Evolutionary conservation across 2,329 filamentous ascomycete species (phyloP).

Genomic region (Trichoderma breve): DNA sequence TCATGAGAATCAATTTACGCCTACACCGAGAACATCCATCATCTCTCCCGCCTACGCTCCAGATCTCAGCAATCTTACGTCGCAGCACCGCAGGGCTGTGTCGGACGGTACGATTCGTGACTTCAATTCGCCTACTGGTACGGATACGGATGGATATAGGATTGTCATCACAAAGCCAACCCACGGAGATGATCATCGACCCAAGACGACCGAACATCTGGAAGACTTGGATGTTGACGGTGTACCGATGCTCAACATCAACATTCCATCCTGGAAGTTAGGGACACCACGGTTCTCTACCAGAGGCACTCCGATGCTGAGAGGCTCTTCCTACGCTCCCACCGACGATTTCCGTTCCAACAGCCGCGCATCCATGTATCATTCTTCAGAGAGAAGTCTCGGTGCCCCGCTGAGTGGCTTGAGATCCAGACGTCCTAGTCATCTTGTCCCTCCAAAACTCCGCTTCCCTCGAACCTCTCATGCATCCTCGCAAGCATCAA

Average conservation of each 20-base stretch:
- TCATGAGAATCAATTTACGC: slow-evolving; percentile 42
- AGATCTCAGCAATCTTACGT: slow-evolving; percentile 28
- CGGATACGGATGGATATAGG: slow-evolving; percentile 69
- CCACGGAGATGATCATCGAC: slow-evolving; percentile 50
- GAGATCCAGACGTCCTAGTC: slow-evolving; percentile 38
- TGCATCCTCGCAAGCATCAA: slow-evolving; percentile 36
- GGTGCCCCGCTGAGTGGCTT: slow-evolving; percentile 28
- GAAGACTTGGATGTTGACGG: slow-evolving; percentile 50
- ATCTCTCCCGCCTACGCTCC: slow-evolving; percentile 36
- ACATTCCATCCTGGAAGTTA: slow-evolving; percentile 80
- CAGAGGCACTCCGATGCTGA: slow-evolving; percentile 71
- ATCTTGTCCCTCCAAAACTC: slow-evolving; percentile 38
- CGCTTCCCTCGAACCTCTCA: slow-evolving; percentile 29
- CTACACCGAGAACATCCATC: slow-evolving; percentile 27
- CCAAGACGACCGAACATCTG: slow-evolving; percentile 62
- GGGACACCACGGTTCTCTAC: slow-evolving; percentile 79
- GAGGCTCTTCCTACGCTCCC: slow-evolving; percentile 76
- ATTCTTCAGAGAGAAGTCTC: slow-evolving; percentile 35
- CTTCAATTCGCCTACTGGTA: slow-evolving; percentile 49
- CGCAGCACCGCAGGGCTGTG: slow-evolving; percentile 59
- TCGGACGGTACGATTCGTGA: slow-evolving; percentile 79
- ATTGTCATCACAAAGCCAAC: slow-evolving; percentile 73
- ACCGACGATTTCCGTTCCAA: slow-evolving; percentile 69
- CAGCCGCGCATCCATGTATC: slow-evolving; percentile 47
- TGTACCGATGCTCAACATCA: slow-evolving; percentile 63